These are phyloP conservation scores for Albifimbria verrucaria DNA, from an alignment of 2,329 filamentous ascomycete species.

Conservation along the genomic window DNA sequence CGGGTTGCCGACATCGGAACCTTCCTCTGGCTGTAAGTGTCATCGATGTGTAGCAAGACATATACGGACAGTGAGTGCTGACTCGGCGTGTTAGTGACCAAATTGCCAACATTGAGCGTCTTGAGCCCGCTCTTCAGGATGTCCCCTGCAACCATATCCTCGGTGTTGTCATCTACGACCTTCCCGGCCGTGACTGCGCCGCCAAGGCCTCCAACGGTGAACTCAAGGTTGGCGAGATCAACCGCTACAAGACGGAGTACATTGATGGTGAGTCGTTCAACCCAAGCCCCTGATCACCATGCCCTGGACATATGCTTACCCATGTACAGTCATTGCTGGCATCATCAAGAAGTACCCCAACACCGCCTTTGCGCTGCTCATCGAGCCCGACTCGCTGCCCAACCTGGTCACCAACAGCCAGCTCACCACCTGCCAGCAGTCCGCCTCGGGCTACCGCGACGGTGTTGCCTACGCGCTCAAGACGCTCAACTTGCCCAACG, in stretches of 20 bases:
- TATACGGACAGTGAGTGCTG: background rate
- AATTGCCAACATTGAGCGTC: constrained; percentile 43
- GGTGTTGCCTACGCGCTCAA: constrained; percentile 49
- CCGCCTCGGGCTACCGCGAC: constrained; percentile 45
- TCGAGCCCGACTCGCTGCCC: constrained; percentile 56
- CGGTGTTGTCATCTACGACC: constrained; percentile 54
- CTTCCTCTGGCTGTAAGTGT: constrained; percentile 49
- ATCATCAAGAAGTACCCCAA: constrained; percentile 41
- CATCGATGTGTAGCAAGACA: no score
- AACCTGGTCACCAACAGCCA: constrained; percentile 56
- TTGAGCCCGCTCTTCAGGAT: constrained; percentile 42
- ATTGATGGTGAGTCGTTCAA: constrained; percentile 37
- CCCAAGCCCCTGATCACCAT: background rate
- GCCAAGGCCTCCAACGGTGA: constrained; percentile 57
- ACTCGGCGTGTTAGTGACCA: constrained; percentile 38
- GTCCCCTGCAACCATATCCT: constrained; percentile 41
- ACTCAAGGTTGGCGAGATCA: constrained; percentile 45
- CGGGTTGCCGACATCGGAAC: constrained; percentile 50
- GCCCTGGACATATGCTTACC: background rate
- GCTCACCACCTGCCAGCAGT: constrained; percentile 45
- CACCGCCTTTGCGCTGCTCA: constrained; percentile 39
- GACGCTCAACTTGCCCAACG: constrained; percentile 51
- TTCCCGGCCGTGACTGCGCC: constrained; percentile 57
- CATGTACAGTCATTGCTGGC: constrained; percentile 5
- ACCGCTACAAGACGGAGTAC: constrained; percentile 55